Conservation (phyloP, 371 early-diverging fungal species). For the Zancudomyces culisetae region DNA sequence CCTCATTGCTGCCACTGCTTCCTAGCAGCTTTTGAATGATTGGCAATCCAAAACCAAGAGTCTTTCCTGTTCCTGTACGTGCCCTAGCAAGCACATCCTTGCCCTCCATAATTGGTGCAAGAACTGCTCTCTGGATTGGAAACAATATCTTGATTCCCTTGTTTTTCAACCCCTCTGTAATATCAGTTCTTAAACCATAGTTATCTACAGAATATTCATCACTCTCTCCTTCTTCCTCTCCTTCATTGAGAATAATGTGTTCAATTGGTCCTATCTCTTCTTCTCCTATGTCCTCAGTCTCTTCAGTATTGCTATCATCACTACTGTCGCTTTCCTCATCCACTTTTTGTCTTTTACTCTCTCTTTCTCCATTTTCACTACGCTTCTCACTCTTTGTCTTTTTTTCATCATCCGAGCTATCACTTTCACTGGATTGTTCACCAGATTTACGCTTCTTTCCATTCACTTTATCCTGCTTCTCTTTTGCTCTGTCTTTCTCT, state of each 20-base stretch:
- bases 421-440: not conserved
- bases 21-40: conserved; percentile 57
- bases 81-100: conserved; percentile 87
- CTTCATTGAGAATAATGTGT: conserved; percentile 8
- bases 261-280: not conserved
- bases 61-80: conserved; percentile 92
- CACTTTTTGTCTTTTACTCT: not conserved
- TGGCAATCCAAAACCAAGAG: conserved; percentile 75
- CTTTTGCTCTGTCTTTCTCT: not conserved
- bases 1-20: conserved; percentile 19
- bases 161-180: conserved; percentile 34
- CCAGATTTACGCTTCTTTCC: not conserved
- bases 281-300: not conserved
- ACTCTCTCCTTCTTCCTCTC: conserved; percentile 14
- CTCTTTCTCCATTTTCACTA: not conserved
- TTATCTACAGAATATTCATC: conserved; percentile 34
- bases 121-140: conserved; percentile 81
- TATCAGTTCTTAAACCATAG: conserved; percentile 37
- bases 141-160: conserved; percentile 67
- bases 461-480: not conserved
- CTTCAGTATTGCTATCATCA: not conserved
- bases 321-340: not conserved
- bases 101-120: conserved; percentile 63
- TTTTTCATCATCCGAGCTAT: not conserved
- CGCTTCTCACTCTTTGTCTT: not conserved